Conservation (phyloP, 768 basidiomycete genomes). For the Cyathus striatus region DNA sequence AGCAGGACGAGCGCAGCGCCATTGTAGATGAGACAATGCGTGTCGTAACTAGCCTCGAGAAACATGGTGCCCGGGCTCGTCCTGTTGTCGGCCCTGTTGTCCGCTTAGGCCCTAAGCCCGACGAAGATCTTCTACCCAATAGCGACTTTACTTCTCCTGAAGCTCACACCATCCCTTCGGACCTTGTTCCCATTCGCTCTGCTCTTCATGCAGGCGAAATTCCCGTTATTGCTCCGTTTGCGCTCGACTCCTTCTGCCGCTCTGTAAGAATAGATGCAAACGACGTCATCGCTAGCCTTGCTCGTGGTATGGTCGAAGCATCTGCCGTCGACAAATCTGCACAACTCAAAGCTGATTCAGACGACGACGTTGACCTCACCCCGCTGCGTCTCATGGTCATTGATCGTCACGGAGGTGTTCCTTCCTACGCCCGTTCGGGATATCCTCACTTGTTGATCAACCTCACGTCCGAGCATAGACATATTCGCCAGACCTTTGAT, state of each 20-base stretch:
- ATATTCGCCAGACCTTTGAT: constrained; percentile 84
- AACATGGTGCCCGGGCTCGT: constrained; percentile 80
- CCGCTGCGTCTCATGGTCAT: constrained; percentile 97
- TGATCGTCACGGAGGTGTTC: constrained; percentile 93
- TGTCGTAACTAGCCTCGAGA: constrained; percentile 76
- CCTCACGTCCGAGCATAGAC: constrained; percentile 77
- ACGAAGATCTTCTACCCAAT: constrained; percentile 21
- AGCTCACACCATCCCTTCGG: constrained; percentile 74
- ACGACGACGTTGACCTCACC: constrained; percentile 72
- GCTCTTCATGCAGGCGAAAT: constrained; percentile 93
- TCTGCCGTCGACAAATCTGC: constrained; percentile 24
- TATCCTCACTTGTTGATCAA: constrained; percentile 96
- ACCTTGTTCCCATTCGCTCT: constrained; percentile 80
- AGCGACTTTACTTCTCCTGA: constrained; percentile 48
- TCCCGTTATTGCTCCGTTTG: constrained; percentile 91
- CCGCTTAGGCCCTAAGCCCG: constrained; percentile 73
- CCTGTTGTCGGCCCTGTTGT: constrained; percentile 87
- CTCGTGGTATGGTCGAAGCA: constrained; percentile 76
- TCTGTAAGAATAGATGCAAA: constrained; percentile 83
- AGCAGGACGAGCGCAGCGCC: constrained; percentile 59
- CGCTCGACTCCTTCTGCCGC: constrained; percentile 85
- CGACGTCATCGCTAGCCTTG: constrained; percentile 83
- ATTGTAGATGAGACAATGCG: constrained; percentile 82
- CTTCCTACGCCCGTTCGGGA: constrained; percentile 93
- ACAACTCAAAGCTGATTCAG: constrained; percentile 26